Base-by-base conservation (phyloP, 1,284 basidiomycete genomes). In the Leccinum subspadiceum region DNA sequence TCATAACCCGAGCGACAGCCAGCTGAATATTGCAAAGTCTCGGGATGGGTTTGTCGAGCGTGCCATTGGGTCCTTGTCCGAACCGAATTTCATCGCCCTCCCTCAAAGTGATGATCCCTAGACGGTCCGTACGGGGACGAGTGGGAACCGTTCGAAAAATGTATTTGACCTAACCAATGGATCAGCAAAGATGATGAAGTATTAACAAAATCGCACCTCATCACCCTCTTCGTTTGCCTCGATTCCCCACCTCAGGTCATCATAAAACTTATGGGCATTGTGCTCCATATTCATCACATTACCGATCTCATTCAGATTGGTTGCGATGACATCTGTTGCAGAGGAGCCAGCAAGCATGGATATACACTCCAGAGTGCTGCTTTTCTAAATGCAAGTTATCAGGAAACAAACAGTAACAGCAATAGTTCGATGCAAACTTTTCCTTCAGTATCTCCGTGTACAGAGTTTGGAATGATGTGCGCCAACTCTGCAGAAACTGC, bases 1-100 rank as follows among this genome's bases (percentile, higher is more conserved):
- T 63, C 56, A 63, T 5, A 26, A 60, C 33, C 13, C 44, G 35
- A 49, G 60, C 60, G 26, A 60, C 35, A 35, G 60, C 60, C 12
- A 63, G 22, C 41, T 22, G 41, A 13, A 61, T 35, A 22, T 63
- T 60, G 13, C 56, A 61, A 4, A 61, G 22, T 5, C 2, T 41
- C 22, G 60, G 31, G 20, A 12, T 35, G 26, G 61, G 56, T n/a
- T 51, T 39, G 24, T 22, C 2, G 26, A 61, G 50, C 15, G 31
- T 5, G 15, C 15, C 24, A 7, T 50, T 13, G 8, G 8, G 20
- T 13, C 20, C 46, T 13, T 48, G 20, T 48, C 49, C 49, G 8
- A 29, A 50, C 8, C 4, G 12, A 29, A 50, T 50, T 29, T 50
- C 49, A n/a, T 24, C 26, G 15, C 26, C 49, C 22, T 29, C 24